A percentile compares a stretch with the other conserved stretches of the same genome.
These are phyloP conservation scores for Halenospora varia DNA, from an alignment of 495 filamentous ascomycete species.

Conservation along the genomic window DNA sequence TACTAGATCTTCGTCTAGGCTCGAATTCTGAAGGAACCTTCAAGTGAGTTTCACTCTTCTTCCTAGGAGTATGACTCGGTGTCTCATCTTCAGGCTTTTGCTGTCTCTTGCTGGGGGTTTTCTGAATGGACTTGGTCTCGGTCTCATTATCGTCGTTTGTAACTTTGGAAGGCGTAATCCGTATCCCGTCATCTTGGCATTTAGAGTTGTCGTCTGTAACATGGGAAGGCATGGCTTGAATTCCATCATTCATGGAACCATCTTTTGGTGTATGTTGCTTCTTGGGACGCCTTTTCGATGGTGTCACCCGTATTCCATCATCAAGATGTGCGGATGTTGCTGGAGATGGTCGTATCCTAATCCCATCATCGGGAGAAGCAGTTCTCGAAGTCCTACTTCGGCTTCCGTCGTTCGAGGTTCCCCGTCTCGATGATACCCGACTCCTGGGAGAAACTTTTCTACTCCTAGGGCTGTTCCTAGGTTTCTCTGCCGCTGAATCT, in stretches of 20 bases:
- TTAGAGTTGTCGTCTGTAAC: neutral
- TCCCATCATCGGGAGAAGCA: slow-evolving; percentile 4
- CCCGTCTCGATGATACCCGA: slow-evolving; percentile 2
- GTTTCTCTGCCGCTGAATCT: slow-evolving; percentile 27
- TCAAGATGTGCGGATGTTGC: neutral
- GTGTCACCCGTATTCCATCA: slow-evolving; percentile 33
- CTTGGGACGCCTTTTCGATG: slow-evolving; percentile 19
- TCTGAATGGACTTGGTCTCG: slow-evolving; percentile 27
- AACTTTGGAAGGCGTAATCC: slow-evolving; percentile 16
- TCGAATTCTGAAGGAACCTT: slow-evolving; percentile 6
- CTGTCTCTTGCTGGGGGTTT: slow-evolving; percentile 25
- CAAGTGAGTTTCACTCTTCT: slow-evolving; percentile 11
- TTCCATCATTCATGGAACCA: slow-evolving; percentile 22
- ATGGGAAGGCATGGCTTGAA: slow-evolving; percentile 6
- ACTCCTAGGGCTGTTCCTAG: neutral
- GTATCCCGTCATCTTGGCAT: slow-evolving; percentile 27
- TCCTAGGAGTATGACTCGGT: slow-evolving; percentile 9
- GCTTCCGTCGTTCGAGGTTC: slow-evolving; percentile 10
- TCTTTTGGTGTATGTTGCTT: slow-evolving; percentile 21
- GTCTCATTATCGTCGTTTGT: slow-evolving; percentile 26
- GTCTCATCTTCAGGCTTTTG: slow-evolving; percentile 8
- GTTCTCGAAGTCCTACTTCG: slow-evolving; percentile 28
- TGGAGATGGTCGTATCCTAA: slow-evolving; percentile 29
- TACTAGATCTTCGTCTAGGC: slow-evolving; percentile 3
- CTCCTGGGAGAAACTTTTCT: neutral